Evolutionary conservation across 768 basidiomycete genomes (phyloP).

Genomic region (Dioszegia hungarica): DNA sequence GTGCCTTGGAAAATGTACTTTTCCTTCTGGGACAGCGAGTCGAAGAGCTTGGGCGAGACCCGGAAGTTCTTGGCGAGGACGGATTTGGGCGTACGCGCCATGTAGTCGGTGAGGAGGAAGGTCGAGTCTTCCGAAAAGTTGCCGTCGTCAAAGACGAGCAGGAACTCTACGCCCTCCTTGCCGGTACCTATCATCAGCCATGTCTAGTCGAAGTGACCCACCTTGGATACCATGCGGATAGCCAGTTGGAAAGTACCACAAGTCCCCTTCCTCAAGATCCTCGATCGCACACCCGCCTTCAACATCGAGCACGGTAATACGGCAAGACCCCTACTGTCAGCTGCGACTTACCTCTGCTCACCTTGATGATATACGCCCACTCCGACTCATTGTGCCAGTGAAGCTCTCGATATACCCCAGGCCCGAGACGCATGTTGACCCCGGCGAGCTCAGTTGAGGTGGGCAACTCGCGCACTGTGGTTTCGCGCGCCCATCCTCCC

Average conservation of each 20-base stretch:
- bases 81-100: conserved; percentile 61
- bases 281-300: conserved; percentile 57
- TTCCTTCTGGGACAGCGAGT: conserved; percentile 57
- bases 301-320: conserved; percentile 57
- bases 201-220: conserved; percentile 16
- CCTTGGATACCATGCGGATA: conserved; percentile 59
- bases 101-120: conserved; percentile 64
- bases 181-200: conserved; percentile 9
- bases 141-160: conserved; percentile 58
- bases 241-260: conserved; percentile 57
- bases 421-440: conserved; percentile 55
- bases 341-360: conserved; percentile 7
- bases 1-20: conserved; percentile 58
- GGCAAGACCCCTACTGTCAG: conserved; percentile 50
- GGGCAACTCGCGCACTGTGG: conserved; percentile 54
- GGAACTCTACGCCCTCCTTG: conserved; percentile 56
- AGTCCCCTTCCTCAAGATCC: conserved; percentile 39
- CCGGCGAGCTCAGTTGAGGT: conserved; percentile 49
- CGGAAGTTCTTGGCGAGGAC: conserved; percentile 66
- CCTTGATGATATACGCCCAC: conserved; percentile 59
- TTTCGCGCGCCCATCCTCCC: conserved; percentile 66
- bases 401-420: conserved; percentile 57
- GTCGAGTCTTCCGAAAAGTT: conserved; percentile 60
- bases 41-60: conserved; percentile 53
- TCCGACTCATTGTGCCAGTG: conserved; percentile 57